These are phyloP conservation scores for Phaeosphaeria sp. DNA, from an alignment of 2,329 filamentous ascomycete genomes.

Conservation along the genomic window DNA sequence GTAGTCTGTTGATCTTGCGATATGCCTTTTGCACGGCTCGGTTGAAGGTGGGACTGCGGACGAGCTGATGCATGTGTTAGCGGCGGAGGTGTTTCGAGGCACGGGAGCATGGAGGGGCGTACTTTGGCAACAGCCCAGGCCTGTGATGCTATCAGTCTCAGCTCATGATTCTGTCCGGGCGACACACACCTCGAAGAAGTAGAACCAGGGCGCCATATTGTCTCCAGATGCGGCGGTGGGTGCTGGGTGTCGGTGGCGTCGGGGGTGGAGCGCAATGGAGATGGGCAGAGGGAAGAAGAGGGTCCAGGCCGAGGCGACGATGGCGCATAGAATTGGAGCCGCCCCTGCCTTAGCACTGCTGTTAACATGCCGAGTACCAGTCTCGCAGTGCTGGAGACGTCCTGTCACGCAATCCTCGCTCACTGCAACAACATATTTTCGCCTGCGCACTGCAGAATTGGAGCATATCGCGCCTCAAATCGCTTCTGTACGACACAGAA, in stretches of 20 bases:
- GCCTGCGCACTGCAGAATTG: neutral
- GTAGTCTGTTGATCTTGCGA: conserved; percentile 53
- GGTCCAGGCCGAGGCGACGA: neutral
- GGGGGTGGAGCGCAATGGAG: neutral
- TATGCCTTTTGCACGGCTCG: conserved; percentile 60
- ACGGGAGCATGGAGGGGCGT: conserved; percentile 13
- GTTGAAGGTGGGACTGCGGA: conserved; percentile 63
- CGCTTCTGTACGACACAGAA: neutral
- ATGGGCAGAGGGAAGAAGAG: neutral
- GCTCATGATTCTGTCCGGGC: neutral
- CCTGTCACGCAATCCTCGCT: neutral
- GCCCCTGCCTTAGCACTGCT: neutral
- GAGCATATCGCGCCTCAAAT: neutral
- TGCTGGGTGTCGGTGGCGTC: neutral
- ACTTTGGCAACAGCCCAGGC: conserved; percentile 49
- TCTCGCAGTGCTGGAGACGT: neutral
- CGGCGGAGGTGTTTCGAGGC: conserved; percentile 5
- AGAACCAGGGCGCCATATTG: conserved; percentile 40
- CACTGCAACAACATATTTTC: neutral
- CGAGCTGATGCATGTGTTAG: conserved; percentile 48
- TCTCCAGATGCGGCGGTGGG: neutral
- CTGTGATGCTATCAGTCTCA: conserved; percentile 35
- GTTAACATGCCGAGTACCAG: neutral
- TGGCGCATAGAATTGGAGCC: neutral
- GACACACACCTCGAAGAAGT: conserved; percentile 41